A percentile compares a stretch with the other conserved stretches of the same genome.
phyloP scores from a whole-genome alignment of 2,329 filamentous ascomycete species.

The Lasiodiplodia sp. region DNA sequence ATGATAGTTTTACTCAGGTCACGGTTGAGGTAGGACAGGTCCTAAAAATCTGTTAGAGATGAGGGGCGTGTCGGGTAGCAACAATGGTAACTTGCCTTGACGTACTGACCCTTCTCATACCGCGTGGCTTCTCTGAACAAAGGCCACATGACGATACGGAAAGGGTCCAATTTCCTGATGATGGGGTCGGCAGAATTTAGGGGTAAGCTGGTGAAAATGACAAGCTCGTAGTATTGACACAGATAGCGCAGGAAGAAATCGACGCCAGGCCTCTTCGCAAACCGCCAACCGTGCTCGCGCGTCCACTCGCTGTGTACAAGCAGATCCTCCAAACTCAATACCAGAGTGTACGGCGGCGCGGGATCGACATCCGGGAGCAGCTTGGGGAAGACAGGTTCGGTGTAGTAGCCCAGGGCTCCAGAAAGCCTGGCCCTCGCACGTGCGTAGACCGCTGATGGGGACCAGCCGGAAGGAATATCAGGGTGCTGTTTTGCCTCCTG shows the following conservation, averaged over 20 bases:
- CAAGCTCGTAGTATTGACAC: constrained; percentile 96
- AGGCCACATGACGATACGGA: constrained; percentile 93
- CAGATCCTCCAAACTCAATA: constrained; percentile 91
- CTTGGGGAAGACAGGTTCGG: constrained; percentile 93
- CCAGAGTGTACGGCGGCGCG: constrained; percentile 87
- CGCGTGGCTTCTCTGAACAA: constrained; percentile 96
- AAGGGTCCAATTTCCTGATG: constrained; percentile 92
- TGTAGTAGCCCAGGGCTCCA: constrained; percentile 88
- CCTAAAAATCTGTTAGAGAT: constrained; percentile 60
- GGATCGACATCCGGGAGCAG: constrained; percentile 83
- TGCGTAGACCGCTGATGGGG: constrained; percentile 76
- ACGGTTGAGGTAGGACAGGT: constrained; percentile 96
- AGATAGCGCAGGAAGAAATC: constrained; percentile 98
- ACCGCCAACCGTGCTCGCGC: constrained; percentile 91
- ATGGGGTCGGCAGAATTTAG: constrained; percentile 85
- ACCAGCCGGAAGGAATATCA: constrained; percentile 83
- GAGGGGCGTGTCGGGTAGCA: background rate
- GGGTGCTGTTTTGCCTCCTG: constrained; percentile 74
- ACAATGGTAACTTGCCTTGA: constrained; percentile 73
- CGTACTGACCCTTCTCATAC: constrained; percentile 93
- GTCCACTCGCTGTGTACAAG: constrained; percentile 95
- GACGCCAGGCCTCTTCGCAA: constrained; percentile 91
- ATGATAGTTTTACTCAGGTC: constrained; percentile 95
- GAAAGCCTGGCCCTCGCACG: constrained; percentile 77
- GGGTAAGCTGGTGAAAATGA: constrained; percentile 91